Conservation (phyloP, 495 filamentous ascomycete species). For the Poronia punctata region DNA sequence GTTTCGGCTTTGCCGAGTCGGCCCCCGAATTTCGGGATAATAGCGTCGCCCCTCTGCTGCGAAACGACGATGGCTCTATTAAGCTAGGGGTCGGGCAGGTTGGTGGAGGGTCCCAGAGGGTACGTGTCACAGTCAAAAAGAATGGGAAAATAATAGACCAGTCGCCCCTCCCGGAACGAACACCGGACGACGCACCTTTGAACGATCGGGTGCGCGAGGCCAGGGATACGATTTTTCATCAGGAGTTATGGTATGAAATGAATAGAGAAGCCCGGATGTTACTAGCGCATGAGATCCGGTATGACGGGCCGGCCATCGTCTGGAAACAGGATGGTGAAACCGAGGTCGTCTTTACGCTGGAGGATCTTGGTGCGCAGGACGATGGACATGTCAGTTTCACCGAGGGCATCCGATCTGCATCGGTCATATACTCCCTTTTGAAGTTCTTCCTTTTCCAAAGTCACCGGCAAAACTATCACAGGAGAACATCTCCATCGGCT, state of each 20-base stretch:
- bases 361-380: conserved; percentile 47
- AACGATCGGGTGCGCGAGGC: conserved; percentile 71
- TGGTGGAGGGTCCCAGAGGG: conserved; percentile 46
- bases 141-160: conserved; percentile 44
- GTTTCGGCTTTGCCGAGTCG: conserved; percentile 83
- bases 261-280: conserved; percentile 70
- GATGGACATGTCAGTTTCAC: conserved; percentile 36
- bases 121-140: conserved; percentile 55
- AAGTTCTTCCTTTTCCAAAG: conserved; percentile 65
- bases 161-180: conserved; percentile 36
- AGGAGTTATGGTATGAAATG: conserved; percentile 92
- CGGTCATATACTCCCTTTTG: conserved; percentile 39
- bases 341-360: conserved; percentile 58
- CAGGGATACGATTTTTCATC: conserved; percentile 79
- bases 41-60: conserved; percentile 69
- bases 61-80: conserved; percentile 66
- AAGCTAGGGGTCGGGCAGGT: conserved; percentile 62
- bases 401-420: conserved; percentile 40
- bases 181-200: conserved; percentile 30
- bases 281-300: conserved; percentile 56
- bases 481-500: conserved; percentile 53
- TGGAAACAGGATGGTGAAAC: conserved; percentile 47
- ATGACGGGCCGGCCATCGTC: conserved; percentile 50
- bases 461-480: conserved; percentile 59
- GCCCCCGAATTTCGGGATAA: conserved; percentile 67